Evolutionary conservation across 2,329 filamentous ascomycete genomes (phyloP).

Genomic region (Epichloe gansuensis): DNA sequence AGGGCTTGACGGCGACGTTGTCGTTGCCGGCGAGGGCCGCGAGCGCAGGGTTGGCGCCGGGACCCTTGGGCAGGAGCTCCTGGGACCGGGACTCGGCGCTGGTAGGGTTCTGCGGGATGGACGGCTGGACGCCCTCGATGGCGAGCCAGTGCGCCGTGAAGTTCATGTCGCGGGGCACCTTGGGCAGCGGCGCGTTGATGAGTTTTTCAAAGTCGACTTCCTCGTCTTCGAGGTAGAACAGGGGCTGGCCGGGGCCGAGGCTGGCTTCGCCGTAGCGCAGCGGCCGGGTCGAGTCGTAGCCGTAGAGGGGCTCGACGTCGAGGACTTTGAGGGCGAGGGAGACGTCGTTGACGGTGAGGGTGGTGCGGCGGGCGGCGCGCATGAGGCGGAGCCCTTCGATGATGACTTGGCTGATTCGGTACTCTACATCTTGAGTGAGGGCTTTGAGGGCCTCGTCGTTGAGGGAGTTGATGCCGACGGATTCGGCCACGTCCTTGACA

Average conservation of each 20-base stretch:
- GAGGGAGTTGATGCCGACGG: constrained; percentile 72
- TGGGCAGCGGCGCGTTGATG: constrained; percentile 90
- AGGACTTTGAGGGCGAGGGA: constrained; percentile 73
- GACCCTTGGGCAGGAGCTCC: constrained; percentile 80
- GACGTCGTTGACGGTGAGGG: constrained; percentile 79
- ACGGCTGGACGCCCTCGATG: constrained; percentile 91
- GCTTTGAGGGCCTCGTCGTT: constrained; percentile 78
- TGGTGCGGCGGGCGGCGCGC: constrained; percentile 78
- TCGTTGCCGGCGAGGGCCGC: constrained; percentile 73
- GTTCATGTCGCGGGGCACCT: constrained; percentile 82
- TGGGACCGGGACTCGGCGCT: constrained; percentile 70
- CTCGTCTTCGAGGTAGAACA: constrained; percentile 97
- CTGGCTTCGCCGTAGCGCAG: constrained; percentile 89
- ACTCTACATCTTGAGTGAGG: constrained; percentile 88
- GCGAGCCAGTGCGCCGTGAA: constrained; percentile 93
- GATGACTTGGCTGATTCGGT: constrained; percentile 82
- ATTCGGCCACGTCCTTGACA: constrained; percentile 89
- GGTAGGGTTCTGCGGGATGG: constrained; percentile 91
- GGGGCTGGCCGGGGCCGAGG: constrained; percentile 79
- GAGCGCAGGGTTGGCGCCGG: constrained; percentile 73
- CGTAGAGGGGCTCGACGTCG: constrained; percentile 89
- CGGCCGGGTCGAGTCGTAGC: constrained; percentile 84
- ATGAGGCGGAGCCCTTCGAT: constrained; percentile 93
- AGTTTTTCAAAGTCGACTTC: constrained; percentile 98
- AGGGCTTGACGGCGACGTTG: constrained; percentile 70